Evolutionary conservation across 177 flowering plant genomes (phyloP), one percentile per base, ranked within the genome.

Genomic region (Vitis hybrid): DNA sequence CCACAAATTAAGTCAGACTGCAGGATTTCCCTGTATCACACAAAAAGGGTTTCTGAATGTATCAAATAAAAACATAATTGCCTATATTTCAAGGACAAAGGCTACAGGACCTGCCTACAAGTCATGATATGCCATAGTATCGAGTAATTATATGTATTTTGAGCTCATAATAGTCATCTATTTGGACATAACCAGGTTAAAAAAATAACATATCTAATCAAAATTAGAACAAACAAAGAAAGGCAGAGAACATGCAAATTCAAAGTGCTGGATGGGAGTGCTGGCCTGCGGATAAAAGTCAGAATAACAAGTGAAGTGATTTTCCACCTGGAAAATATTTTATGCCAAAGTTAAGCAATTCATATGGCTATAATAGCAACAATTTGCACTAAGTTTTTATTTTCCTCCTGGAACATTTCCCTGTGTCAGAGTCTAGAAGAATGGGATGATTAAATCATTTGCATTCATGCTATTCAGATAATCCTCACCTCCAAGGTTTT

Each of bases 11-110:
- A 71, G 67, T 86, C 95, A 75, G 92, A 94, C 60, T 88, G 86
- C 52, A 94, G 76, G 58, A 96, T 84, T 71, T 86, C 91, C 82
- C 99, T 96, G 93, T 77, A 51, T 74, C 19, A 66, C 64, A 81
- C 20, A 50, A 51, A 26, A 56, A 39, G 45, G 45, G 62, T 60
- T 29, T 49, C 66, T 70, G 31, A 26, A 39, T 20, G 63, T 53
- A 53, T 31, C 64, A 55, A 2, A 39, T 31, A 6, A 14, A 20
- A 48, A 49, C 48, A 69, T 26, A 49, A 26, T 56, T 11, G 11
- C 13, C 7, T 22, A 19, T 22, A 51, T 52, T 4, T 1, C 19
- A 61, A 51, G 33, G 14, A 55, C 15, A 62, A 68, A 15, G 7
- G 12, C 7, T 7, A 48, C 15, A 16, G 26, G 60, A 16, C 19